These are phyloP conservation scores for Cenchrus purpureus DNA, from an alignment of 176 grass and related monocot species.

Conservation along the genomic window DNA sequence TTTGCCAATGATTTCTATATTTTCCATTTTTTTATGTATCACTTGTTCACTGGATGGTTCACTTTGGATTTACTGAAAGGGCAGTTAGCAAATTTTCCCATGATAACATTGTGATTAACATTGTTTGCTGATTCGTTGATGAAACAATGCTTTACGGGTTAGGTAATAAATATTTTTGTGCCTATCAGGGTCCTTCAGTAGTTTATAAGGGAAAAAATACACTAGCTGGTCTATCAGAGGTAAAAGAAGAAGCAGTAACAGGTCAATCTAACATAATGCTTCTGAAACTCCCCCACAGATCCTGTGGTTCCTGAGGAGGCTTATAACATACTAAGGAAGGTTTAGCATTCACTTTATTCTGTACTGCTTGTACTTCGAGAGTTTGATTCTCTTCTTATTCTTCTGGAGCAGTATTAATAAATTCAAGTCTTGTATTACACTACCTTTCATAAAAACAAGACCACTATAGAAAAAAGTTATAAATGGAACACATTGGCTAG, in stretches of 20 bases:
- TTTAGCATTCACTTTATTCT: constrained; percentile 8
- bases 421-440: constrained; percentile 5
- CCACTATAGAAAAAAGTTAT: background rate
- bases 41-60: background rate
- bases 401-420: constrained; percentile 9
- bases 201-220: too few species aligned
- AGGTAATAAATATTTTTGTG: too few species aligned
- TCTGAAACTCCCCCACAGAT: background rate
- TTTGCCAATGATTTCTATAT: constrained; percentile 13
- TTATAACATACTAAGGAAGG: constrained; percentile 17
- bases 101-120: too few species aligned
- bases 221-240: background rate
- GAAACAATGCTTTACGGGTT: too few species aligned
- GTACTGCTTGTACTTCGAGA: background rate
- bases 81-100: background rate
- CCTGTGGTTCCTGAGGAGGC: background rate
- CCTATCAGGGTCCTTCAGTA: too few species aligned
- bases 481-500: background rate
- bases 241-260: background rate
- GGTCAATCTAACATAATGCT: background rate
- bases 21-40: background rate
- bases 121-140: too few species aligned
- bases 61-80: constrained; percentile 15
- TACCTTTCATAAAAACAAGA: background rate
- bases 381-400: constrained; percentile 23